A percentile compares a stretch with the other conserved stretches of the same genome.
These are phyloP conservation scores for Elaeis guineensis DNA, from an alignment of 176 grass and related monocot genomes.

Conservation along the genomic window DNA sequence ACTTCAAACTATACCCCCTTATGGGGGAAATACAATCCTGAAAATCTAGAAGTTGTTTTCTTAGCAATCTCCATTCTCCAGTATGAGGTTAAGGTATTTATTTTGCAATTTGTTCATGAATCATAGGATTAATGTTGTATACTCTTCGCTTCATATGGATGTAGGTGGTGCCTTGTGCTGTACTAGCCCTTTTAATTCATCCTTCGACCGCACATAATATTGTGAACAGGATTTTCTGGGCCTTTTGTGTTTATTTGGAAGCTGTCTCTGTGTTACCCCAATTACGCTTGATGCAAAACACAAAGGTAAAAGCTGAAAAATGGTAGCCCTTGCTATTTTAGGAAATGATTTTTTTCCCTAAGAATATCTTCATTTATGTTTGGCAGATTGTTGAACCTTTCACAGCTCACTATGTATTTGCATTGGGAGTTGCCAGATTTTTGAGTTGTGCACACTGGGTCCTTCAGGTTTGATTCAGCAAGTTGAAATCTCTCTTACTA, in stretches of 20 bases:
- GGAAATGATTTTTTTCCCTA: background rate
- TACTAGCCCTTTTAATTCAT: conserved; percentile 19
- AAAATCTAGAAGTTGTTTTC: no score
- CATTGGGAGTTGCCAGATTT: conserved; percentile 22
- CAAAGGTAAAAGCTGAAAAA: conserved; percentile 3
- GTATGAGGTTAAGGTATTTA: no score
- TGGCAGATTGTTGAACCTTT: conserved; percentile 25
- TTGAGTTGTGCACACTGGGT: conserved; percentile 20
- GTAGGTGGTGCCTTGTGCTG: conserved; percentile 8
- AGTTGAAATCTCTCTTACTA: no score
- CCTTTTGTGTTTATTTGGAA: conserved; percentile 26
- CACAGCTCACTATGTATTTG: conserved; percentile 21
- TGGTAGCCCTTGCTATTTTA: background rate
- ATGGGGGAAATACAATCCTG: no score
- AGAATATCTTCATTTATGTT: background rate
- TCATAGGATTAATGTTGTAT: no score
- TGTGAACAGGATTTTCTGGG: conserved; percentile 19
- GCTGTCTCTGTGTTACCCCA: conserved; percentile 22
- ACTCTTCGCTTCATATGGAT: background rate
- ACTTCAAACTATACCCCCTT: no score
- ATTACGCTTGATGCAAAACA: conserved; percentile 21
- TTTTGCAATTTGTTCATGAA: no score
- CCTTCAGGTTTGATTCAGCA: conserved; percentile 16
- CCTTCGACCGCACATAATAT: conserved; percentile 9
- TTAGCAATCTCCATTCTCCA: no score